Evolutionary conservation across 2,329 filamentous ascomycete species (phyloP), one percentile per base, ranked within the genome.

Genomic region (Botryotinia narcissicola): DNA sequence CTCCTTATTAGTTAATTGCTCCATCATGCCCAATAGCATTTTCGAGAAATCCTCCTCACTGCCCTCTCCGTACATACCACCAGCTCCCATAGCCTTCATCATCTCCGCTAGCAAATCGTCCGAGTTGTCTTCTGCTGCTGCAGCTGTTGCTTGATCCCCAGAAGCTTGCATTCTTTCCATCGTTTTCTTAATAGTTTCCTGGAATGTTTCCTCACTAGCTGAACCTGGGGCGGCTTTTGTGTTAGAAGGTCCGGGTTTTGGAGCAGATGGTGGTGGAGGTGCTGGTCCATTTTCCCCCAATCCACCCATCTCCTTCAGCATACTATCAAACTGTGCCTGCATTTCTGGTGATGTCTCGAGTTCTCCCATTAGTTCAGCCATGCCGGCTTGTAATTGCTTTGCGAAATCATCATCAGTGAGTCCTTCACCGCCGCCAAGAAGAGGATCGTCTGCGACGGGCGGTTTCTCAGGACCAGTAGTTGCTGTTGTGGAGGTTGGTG

Each of bases 21-120:
- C 94, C 95, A 99, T 98, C 94, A 98, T 97, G 71, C 93, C 93
- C 87, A 97, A 90, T 74, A 99, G 88, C 90, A 98, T 94, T 84
- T 97, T 95, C 73, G 93, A 94, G 79, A 98, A 93, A 78, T 97
- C 94, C 78, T 96, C 94, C 73, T 98, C 94, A 74, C 85, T 85
- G 22, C 85, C 86, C 48, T 85, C 86, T 3, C 85, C 87, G 16
- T 88, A 91, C 74, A 86, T 80, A 37, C 87, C 87, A 12, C 89
- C 87, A 35, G 88, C 87, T 79, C 93, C 92, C 84, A 98, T 91
- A 75, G 96, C 93, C 82, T 96, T 96, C 80, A 99, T 87, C 86
- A 99, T 90, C 81, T 98, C 93, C n/a, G 93, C 90, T 61, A 99
- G 86, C 80, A 98, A 90, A 81, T 98, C 95, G 76, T 97, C 91